Evolutionary conservation across 1,284 basidiomycete species (phyloP), one percentile per base, ranked within the genome.

Genomic region (Ganoderma lucidum): DNA sequence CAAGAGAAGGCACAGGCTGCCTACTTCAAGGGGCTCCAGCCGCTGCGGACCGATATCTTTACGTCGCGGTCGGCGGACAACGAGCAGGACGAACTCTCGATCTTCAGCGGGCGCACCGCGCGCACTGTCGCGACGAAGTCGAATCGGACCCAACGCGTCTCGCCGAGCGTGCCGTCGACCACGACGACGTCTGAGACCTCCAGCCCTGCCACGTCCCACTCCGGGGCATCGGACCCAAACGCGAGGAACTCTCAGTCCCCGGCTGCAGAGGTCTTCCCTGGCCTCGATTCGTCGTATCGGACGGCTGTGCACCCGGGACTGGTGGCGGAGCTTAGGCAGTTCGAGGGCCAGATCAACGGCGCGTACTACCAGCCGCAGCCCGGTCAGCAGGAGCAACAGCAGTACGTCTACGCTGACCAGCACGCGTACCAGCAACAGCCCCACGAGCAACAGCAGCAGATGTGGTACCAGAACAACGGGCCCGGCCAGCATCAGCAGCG

Each of bases 101-200:
- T 93, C 53, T 92, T 93, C 77, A 87, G 90, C 68, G 91, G 90
- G n/a, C 86, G 87, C 71, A 91, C 87, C 12, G 66, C 72, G 10
- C 87, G 90, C 71, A 89, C 86, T 0, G 81, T 92, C 17, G 82
- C 81, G 2, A 87, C 84, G 0, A 88, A 86, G 68, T 76, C 74
- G 0, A 65, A 75, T 28, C 74, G 74, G 19, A 64, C 71, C 62
- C 72, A 66, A 35, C 78, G 75, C 35, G 66, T 71, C 39, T 72
- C 75, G 1, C 71, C 76, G 1, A 69, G 63, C 35, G 41, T 60
- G 28, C 71, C 80, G 37, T 62, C 72, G 19, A 69, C 80, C 39
- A 59, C 70, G n/a, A 35, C 66, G 12, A 53, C 61, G 12, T 44
- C 61, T 12, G 61, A 67, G 30, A 53, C 42, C 2, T 65, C 63